These are phyloP conservation scores for Mycena belliarum DNA, from an alignment of 768 basidiomycete species.

Conservation along the genomic window DNA sequence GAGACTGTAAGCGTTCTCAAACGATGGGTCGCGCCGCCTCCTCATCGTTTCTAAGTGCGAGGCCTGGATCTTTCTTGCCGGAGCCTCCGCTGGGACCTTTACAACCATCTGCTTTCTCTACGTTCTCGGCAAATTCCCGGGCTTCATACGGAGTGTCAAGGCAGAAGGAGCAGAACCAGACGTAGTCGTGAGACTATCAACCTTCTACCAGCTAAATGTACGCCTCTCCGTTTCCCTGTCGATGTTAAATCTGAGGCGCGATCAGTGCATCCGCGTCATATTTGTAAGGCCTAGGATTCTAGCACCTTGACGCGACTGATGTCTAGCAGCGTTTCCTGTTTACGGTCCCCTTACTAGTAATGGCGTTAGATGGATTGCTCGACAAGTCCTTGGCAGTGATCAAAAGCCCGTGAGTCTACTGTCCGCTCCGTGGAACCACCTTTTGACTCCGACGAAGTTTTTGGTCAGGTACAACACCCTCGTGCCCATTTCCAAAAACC, in stretches of 20 bases:
- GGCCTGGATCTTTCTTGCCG: slow-evolving; percentile 76
- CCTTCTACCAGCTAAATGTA: slow-evolving; percentile 80
- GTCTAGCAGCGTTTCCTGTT: slow-evolving; percentile 59
- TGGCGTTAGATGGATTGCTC: slow-evolving; percentile 65
- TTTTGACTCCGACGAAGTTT: slow-evolving; percentile 41
- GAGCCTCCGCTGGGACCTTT: slow-evolving; percentile 61
- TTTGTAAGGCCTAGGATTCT: slow-evolving; percentile 36
- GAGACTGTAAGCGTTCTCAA: slow-evolving; percentile 46
- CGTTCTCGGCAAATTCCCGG: slow-evolving; percentile 69
- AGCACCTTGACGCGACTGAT: background rate
- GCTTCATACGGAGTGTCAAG: slow-evolving; percentile 70
- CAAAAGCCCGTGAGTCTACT: slow-evolving; percentile 51
- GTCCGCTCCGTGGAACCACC: background rate
- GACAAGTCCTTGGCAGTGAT: slow-evolving; percentile 49
- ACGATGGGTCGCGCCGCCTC: slow-evolving; percentile 1
- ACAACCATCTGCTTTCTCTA: slow-evolving; percentile 74
- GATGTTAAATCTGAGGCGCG: background rate
- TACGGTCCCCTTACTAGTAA: slow-evolving; percentile 64
- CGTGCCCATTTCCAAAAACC: slow-evolving; percentile 16
- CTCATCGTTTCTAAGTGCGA: slow-evolving; percentile 48
- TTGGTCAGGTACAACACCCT: slow-evolving; percentile 52
- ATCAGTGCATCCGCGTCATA: slow-evolving; percentile 65
- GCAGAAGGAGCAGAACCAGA: slow-evolving; percentile 72
- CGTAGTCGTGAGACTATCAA: slow-evolving; percentile 71
- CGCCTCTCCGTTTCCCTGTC: slow-evolving; percentile 26